These are phyloP conservation scores for Arabis alpina DNA, from an alignment of 345 rosid species.

Conservation along the genomic window DNA sequence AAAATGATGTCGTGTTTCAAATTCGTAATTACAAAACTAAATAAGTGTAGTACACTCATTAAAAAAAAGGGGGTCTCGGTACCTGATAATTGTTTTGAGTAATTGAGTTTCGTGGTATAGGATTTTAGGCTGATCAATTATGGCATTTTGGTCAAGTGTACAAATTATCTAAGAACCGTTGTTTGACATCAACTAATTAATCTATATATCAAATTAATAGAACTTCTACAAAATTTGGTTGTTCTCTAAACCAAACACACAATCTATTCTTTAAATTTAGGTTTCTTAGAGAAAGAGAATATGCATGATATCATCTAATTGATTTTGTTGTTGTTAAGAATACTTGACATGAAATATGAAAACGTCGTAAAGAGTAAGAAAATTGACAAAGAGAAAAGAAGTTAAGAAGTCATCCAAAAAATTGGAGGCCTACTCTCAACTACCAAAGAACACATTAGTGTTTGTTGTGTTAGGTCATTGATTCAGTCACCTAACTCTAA, in stretches of 20 bases:
- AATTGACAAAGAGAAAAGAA: conserved; percentile 25
- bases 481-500: conserved; percentile 47
- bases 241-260: conserved; percentile 8
- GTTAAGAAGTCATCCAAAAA: conserved; percentile 38
- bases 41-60: too few relatives aligned
- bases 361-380: conserved; percentile 30
- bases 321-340: not conserved
- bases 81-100: not conserved
- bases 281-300: conserved; percentile 16
- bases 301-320: conserved; percentile 37
- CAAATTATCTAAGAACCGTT: not conserved
- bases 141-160: not conserved
- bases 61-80: too few relatives aligned
- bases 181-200: not conserved
- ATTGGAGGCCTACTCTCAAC: conserved; percentile 49
- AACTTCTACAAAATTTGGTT: not conserved
- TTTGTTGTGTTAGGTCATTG: conserved; percentile 49
- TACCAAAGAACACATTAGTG: conserved; percentile 33
- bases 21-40: too few relatives aligned
- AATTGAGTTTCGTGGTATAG: conserved; percentile 11
- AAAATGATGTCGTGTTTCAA: too few relatives aligned
- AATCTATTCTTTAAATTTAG: conserved; percentile 4
- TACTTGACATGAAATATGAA: not conserved
- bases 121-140: not conserved
- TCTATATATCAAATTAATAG: not conserved